Evolutionary conservation across 148 eudicot genomes (phyloP), one percentile per base, ranked within the genome.

Genomic region (Cornus kousa): DNA sequence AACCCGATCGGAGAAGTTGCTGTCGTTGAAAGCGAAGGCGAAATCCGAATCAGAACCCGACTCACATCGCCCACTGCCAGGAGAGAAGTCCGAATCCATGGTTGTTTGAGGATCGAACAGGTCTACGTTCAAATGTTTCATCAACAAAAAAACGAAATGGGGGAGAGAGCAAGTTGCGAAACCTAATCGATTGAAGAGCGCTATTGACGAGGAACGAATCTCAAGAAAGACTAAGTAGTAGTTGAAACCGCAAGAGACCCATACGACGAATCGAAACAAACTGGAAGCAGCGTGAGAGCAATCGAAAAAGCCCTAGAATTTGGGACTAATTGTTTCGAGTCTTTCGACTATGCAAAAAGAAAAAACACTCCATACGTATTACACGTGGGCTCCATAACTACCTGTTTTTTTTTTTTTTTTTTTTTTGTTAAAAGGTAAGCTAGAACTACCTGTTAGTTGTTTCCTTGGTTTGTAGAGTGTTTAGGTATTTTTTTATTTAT

Each of bases 1-100:
- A 59, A 90, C 73, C 28, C 94, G 83, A 66, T 94, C 98, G 4
- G 98, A 94, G 87, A 92, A 94, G 82, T 92, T 92, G 72, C 79
- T 86, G 55, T 90, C 90, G 72, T 94, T 73, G 74, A 91, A 92
- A 2, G 98, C 98, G 71, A 94, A 94, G 9, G 84, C 94, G 62
- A 88, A 94, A 62, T 85, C 87, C 40, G 84, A 19, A 16, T 77
- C 77, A 72, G 67, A 2, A 28, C 5, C 48, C 40, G 62, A 70
- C 59, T 23, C 75, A 17, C 32, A 1, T 60, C 31, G 69, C n/a
- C 31, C 68, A 60, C 20, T 16, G 68, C 32, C 68, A 7, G 79
- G 46, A 5, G 75, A 72, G 7, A 32, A 23, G 19, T 39, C 78
- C 32, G 82, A 68, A 14, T 62, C 81, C 83, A 80, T 84, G 43